phyloP scores from a whole-genome alignment of 1,284 basidiomycete genomes.

The Thecaphora thlaspeos region DNA sequence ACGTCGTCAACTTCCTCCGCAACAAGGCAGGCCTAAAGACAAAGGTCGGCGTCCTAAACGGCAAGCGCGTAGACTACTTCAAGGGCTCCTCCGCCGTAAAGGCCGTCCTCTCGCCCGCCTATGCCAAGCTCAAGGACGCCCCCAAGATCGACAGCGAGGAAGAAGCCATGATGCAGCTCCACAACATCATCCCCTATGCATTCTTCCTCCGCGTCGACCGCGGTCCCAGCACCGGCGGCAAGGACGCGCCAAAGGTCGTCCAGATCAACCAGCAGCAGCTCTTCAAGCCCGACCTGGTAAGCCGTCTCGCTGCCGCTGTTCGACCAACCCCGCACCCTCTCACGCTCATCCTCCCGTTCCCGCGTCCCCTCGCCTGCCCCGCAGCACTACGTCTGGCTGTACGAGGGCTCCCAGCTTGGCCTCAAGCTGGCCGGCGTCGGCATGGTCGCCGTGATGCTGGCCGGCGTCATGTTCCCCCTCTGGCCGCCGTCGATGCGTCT shows the following conservation, averaged over 20 bases:
- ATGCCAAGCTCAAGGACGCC: conserved; percentile 78
- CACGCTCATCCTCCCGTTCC: neutral
- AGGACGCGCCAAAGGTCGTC: conserved; percentile 34
- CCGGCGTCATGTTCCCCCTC: conserved; percentile 97
- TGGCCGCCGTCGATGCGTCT: conserved; percentile 93
- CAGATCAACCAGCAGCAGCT: conserved; percentile 76
- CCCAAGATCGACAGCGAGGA: conserved; percentile 65
- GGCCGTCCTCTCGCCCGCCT: conserved; percentile 84
- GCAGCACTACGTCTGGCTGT: conserved; percentile 83
- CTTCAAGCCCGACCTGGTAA: conserved; percentile 59
- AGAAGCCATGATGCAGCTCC: conserved; percentile 72
- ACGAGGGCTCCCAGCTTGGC: conserved; percentile 88
- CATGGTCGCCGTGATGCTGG: conserved; percentile 92
- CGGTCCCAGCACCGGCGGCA: conserved; percentile 63
- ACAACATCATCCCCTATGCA: conserved; percentile 70
- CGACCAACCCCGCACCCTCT: no score
- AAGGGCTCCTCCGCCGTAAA: conserved; percentile 75
- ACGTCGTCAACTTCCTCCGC: conserved; percentile 53
- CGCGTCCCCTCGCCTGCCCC: neutral
- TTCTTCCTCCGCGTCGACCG: conserved; percentile 57
- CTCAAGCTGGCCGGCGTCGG: conserved; percentile 86
- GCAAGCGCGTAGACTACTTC: conserved; percentile 96
- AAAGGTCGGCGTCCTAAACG: conserved; percentile 83
- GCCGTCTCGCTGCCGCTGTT: no score
- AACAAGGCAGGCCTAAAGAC: conserved; percentile 76